A percentile compares a stretch with the other conserved stretches of the same genome.
Evolutionary conservation across 164 flowering plant species (phyloP).

Genomic region (Umbilicus rupestris): DNA sequence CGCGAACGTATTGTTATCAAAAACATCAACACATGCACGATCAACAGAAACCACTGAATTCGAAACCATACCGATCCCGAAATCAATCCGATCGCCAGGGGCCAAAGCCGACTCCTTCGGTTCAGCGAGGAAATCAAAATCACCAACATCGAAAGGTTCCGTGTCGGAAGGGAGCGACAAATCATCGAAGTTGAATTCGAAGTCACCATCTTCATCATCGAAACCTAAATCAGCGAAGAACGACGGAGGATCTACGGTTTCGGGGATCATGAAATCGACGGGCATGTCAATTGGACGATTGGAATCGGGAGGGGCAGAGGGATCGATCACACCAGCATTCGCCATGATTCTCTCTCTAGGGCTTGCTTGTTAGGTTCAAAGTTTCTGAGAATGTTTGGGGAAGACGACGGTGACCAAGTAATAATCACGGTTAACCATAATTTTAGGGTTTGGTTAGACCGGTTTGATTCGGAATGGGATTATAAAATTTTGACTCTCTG

Average conservation of each 20-base stretch:
- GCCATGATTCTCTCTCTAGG: conserved; percentile 1
- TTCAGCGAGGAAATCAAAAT: not conserved
- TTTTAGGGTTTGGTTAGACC: not conserved
- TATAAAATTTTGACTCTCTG: no score
- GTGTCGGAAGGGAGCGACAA: conserved; percentile 1
- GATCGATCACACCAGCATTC: not conserved
- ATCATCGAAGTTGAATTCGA: not conserved
- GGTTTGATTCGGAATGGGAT: not conserved
- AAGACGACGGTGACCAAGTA: not conserved
- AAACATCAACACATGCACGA: not conserved
- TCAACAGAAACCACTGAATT: not conserved
- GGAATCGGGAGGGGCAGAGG: not conserved
- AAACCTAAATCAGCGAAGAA: conserved; percentile 6
- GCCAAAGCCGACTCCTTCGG: not conserved
- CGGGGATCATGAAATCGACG: not conserved
- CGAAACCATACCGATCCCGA: not conserved
- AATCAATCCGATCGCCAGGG: not conserved
- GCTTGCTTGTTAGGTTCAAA: not conserved
- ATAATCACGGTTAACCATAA: not conserved
- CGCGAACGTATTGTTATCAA: not conserved
- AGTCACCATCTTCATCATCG: not conserved
- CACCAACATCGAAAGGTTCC: not conserved
- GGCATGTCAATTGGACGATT: not conserved
- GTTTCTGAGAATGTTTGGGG: not conserved
- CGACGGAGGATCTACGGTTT: not conserved